Evolutionary conservation across 1,284 basidiomycete species (phyloP), one percentile per base, ranked within the genome.

Genomic region (Heliocybe sulcata): DNA sequence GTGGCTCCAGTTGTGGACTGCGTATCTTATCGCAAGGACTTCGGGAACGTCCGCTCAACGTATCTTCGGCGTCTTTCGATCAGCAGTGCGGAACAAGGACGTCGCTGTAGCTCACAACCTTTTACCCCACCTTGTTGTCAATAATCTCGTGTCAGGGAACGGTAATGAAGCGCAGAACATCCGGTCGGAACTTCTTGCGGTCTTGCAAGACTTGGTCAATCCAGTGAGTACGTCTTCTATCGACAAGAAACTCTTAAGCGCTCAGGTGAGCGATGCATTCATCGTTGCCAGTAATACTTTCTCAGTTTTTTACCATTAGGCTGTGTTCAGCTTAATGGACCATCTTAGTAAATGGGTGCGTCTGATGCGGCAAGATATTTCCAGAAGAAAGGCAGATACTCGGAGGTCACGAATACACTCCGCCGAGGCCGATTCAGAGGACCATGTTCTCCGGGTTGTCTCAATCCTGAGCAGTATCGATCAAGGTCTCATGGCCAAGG

Each of bases 1-100:
- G 68, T 99, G 97, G 97, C 80, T 99, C 22, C 93, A 97, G 61
- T 69, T 81, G 0, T 99, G 96, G 95, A 86, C 91, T 0, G 79
- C 82, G 11, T 81, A 92, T 65, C 81, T 99, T n/a, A 92, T 98
- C 55, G 77, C 81, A 10, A 74, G 79, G 65, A 78, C 77, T 1
- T 79, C 80, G 1, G 82, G 81, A n/a, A 63, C 67, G 2, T 75
- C 72, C 29, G 89, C 89, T 2, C 69, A 74, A 56, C 72, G 71
- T 22, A 85, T 99, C 49, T 99, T 99, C 65, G 75, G 79, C 9
- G 83, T 89, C 3, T 92, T 98, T 65, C 80, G 85, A 22, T 82
- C 86, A 2, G 85, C 90, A 0, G 80, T 98, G 25, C 80, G 85
- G 45, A 90, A 90, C 63, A 92, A 92, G 59, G 97, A 99, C 67